Evolutionary conservation across 1,284 basidiomycete genomes (phyloP).

Genomic region (Leccinum subspadiceum): DNA sequence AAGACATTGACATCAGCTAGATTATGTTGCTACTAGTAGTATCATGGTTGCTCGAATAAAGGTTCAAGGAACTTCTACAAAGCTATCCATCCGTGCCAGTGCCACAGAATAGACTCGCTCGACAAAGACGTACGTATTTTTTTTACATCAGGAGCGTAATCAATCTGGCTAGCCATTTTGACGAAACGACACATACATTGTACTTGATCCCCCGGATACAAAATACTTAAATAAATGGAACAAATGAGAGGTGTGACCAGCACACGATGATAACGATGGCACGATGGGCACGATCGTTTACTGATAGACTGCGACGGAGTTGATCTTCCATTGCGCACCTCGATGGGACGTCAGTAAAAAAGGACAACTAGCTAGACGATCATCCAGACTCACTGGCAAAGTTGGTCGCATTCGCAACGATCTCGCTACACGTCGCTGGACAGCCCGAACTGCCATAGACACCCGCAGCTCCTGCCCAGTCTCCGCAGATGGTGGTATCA

Average conservation of each 20-base stretch:
- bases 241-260: neutral
- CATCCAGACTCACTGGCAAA: conserved; percentile 47
- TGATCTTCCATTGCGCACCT: conserved; percentile 53
- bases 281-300: neutral
- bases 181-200: neutral
- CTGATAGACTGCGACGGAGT: conserved; percentile 12
- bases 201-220: neutral
- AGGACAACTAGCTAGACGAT: neutral
- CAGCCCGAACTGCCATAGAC: conserved; percentile 57
- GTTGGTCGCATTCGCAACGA: conserved; percentile 61
- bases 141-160: neutral
- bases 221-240: neutral
- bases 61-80: neutral
- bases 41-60: neutral
- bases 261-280: neutral
- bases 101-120: neutral
- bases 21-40: neutral
- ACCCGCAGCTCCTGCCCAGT: conserved; percentile 48
- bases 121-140: neutral
- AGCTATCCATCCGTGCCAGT: neutral
- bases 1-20: neutral
- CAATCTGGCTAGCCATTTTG: neutral
- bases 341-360: conserved; percentile 7
- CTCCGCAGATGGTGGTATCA: conserved; percentile 61
- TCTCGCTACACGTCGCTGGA: conserved; percentile 64